These are phyloP conservation scores for Candida suzukii DNA, from an alignment of 805 yeast species.

Conservation along the genomic window DNA sequence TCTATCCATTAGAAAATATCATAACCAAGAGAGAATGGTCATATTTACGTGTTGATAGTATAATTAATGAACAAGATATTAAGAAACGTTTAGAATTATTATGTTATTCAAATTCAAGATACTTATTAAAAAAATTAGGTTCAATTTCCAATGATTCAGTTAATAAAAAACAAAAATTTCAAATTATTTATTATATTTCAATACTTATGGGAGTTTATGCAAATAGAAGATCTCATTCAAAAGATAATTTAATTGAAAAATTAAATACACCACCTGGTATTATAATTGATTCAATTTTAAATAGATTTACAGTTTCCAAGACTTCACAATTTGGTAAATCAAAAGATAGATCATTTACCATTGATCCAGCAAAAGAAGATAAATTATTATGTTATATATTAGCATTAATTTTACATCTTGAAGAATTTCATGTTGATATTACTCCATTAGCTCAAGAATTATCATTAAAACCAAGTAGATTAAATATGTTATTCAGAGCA, in stretches of 20 bases:
- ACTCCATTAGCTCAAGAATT: conserved; percentile 82
- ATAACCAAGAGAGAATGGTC: conserved; percentile 62
- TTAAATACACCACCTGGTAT: conserved; percentile 77
- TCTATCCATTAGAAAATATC: conserved; percentile 68
- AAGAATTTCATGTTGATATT: conserved; percentile 66
- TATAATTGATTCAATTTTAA: conserved; percentile 59
- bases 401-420: conserved; percentile 66
- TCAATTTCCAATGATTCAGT: conserved; percentile 29
- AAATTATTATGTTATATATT: conserved; percentile 75
- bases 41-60: conserved; percentile 55
- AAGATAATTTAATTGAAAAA: conserved; percentile 49
- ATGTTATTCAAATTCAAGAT: conserved; percentile 55
- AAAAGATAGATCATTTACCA: conserved; percentile 67
- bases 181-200: conserved; percentile 73
- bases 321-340: conserved; percentile 64
- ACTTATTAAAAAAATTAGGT: conserved; percentile 41
- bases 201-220: conserved; percentile 73
- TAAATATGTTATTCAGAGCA: conserved; percentile 63
- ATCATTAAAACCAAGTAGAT: conserved; percentile 67
- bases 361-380: conserved; percentile 88
- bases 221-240: conserved; percentile 59
- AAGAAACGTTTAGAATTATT: conserved; percentile 48
- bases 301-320: conserved; percentile 61
- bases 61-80: conserved; percentile 46
- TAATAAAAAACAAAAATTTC: conserved; percentile 50